Evolutionary conservation across 371 early-diverging fungal species (phyloP).

Genomic region (Actinomucor elegans): DNA sequence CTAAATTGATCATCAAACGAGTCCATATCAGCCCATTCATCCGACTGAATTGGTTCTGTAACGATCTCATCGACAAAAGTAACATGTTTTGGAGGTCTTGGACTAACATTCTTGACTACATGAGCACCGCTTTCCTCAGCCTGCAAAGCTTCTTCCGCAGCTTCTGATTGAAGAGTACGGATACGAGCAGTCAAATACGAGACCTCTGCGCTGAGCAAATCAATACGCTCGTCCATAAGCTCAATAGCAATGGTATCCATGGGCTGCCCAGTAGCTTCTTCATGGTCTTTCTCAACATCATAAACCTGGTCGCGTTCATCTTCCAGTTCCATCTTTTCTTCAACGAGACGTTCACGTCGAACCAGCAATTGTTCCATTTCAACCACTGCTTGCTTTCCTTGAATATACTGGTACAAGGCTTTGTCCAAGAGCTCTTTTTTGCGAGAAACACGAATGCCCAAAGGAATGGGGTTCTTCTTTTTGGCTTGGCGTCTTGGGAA

Average conservation of each 20-base stretch:
- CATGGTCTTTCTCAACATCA: conserved; percentile 48
- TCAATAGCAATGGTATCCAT: conserved; percentile 48
- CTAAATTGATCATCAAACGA: conserved; percentile 54
- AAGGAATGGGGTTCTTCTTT: conserved; percentile 33
- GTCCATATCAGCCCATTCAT: conserved; percentile 49
- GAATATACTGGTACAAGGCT: conserved; percentile 41
- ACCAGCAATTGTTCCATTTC: conserved; percentile 38
- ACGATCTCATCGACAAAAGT: conserved; percentile 52
- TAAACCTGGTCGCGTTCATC: conserved; percentile 66
- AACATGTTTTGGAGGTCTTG: conserved; percentile 39
- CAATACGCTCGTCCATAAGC: conserved; percentile 78
- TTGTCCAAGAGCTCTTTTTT: conserved; percentile 62
- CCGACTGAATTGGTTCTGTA: conserved; percentile 16
- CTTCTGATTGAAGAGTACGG: conserved; percentile 60
- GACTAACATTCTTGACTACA: conserved; percentile 5
- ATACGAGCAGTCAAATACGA: conserved; percentile 67
- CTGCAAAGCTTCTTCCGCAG: conserved; percentile 41
- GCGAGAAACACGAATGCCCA: conserved; percentile 25
- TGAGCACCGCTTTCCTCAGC: conserved; percentile 47
- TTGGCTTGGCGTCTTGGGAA: conserved; percentile 31
- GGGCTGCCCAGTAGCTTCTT: conserved; percentile 41
- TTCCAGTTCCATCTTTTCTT: conserved; percentile 62
- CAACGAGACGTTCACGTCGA: conserved; percentile 53
- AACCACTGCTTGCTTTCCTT: conserved; percentile 42
- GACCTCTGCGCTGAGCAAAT: conserved; percentile 77